These are phyloP conservation scores for Entoloma clypeatum DNA, from an alignment of 1,284 basidiomycete genomes.

Conservation along the genomic window DNA sequence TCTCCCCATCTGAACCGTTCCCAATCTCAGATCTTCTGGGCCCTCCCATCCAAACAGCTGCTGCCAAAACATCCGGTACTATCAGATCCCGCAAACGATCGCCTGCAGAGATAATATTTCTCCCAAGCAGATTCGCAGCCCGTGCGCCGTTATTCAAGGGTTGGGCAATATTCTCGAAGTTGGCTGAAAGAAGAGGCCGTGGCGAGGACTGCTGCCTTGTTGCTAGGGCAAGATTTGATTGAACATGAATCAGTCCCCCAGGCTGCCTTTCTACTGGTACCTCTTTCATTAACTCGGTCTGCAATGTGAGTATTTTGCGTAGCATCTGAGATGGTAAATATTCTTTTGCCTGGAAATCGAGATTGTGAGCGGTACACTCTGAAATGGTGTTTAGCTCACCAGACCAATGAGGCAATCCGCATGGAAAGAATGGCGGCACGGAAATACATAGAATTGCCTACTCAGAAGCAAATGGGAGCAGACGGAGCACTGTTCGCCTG, in stretches of 20 bases:
- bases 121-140: slow-evolving; percentile 63
- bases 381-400: slow-evolving; percentile 46
- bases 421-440: slow-evolving; percentile 95
- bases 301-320: slow-evolving; percentile 79
- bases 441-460: slow-evolving; percentile 97
- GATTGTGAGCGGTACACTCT: slow-evolving; percentile 8
- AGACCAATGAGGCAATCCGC: slow-evolving; percentile 90
- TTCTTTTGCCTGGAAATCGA: slow-evolving; percentile 72
- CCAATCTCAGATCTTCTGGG: slow-evolving; percentile 45
- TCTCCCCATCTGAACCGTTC: slow-evolving; percentile 54
- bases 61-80: slow-evolving; percentile 84
- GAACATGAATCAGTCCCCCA: slow-evolving; percentile 10
- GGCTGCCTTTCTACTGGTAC: slow-evolving; percentile 29
- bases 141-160: slow-evolving; percentile 57
- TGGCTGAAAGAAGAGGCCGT: slow-evolving; percentile 69
- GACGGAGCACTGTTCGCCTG: slow-evolving; percentile 80
- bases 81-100: slow-evolving; percentile 89
- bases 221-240: slow-evolving; percentile 21
- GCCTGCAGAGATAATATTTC: slow-evolving; percentile 83
- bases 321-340: slow-evolving; percentile 79
- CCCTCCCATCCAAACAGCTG: slow-evolving; percentile 59
- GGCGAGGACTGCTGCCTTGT: slow-evolving; percentile 49
- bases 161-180: slow-evolving; percentile 51
- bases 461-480: slow-evolving; percentile 77
- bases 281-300: slow-evolving; percentile 74